Base-by-base conservation (phyloP, 176 grass and related monocot species). In the Lolium multiflorum region DNA sequence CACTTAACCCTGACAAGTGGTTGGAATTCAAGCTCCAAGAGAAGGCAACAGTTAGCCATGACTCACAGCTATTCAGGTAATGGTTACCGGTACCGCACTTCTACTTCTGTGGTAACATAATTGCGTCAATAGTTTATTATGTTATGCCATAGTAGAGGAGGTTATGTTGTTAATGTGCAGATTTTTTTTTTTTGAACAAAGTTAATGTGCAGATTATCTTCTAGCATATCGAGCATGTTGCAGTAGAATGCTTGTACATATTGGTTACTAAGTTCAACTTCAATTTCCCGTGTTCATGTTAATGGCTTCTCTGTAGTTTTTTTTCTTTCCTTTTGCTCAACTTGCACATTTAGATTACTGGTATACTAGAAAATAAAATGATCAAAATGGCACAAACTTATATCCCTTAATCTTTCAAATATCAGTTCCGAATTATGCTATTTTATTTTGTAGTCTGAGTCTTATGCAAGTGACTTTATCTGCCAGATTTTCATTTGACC, bases 1-100 rank as follows among this genome's bases (percentile, higher is more conserved):
- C 96, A 63, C 93, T 98, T 82, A 87, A 98, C 74, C 93, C 96
- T 77, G 96, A 98, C 82, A 96, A 98, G 47, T 98, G 96, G 93
- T 85, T 96, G 66, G 91, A 96, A 84, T 98, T 98, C 71, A 98
- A 92, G 87, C 92, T 98, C 79, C 89, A 94, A 76, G 93, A 96
- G 44, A 96, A 92, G 84, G 96, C 93, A 86, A 92, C 44, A 44
- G 96, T 98, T 76, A 98, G 92, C 71, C 93, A 96, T 69, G 91
- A 98, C 68, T 92, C 88, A 59, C 63, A 94, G 50, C 83, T 98
- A 78, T 98, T 98, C 85, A 96, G 96, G 96, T 94, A 88, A 67
- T 47, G 18, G 18, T 55, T 44, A 51, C 18, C 6, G 0, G 5
- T 35, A 8, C 63, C 9, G 22, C 72, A 73, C 9, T 78, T 87